These are phyloP conservation scores for Metschnikowia bowlesiae DNA, from an alignment of 805 yeast species.

Conservation along the genomic window DNA sequence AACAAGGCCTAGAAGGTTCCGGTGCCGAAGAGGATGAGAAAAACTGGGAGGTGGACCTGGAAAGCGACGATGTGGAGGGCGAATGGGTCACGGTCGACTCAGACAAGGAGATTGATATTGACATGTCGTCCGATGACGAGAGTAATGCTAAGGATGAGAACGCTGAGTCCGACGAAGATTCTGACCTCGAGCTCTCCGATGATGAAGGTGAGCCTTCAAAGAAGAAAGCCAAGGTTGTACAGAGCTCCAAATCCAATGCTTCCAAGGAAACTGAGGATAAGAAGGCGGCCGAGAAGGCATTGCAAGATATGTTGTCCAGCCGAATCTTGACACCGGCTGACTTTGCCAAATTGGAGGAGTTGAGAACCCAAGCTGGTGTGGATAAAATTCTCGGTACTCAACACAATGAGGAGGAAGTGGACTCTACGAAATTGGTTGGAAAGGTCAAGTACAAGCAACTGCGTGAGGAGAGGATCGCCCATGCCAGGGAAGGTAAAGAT, in stretches of 20 bases:
- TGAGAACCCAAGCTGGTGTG: slow-evolving; percentile 79
- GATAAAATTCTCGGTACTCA: slow-evolving; percentile 66
- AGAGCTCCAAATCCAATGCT: slow-evolving; percentile 20
- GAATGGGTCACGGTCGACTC: slow-evolving; percentile 90
- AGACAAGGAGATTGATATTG: slow-evolving; percentile 65
- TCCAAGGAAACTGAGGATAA: slow-evolving; percentile 6
- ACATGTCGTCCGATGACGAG: slow-evolving; percentile 46
- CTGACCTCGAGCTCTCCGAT: slow-evolving; percentile 22
- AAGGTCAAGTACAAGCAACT: slow-evolving; percentile 75
- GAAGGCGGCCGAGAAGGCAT: slow-evolving; percentile 25
- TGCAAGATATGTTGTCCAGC: slow-evolving; percentile 58
- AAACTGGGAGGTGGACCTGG: slow-evolving; percentile 60
- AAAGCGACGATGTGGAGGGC: slow-evolving; percentile 63
- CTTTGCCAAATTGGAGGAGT: slow-evolving; percentile 90
- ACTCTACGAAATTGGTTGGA: slow-evolving; percentile 72
- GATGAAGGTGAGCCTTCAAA: slow-evolving; percentile 34
- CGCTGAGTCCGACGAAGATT: slow-evolving; percentile 40
- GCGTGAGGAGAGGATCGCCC: slow-evolving; percentile 87
- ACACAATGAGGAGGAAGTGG: slow-evolving; percentile 80
- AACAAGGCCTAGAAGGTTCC: slow-evolving; percentile 52
- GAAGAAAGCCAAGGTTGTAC: slow-evolving; percentile 26
- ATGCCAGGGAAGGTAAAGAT: slow-evolving; percentile 85
- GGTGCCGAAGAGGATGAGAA: slow-evolving; percentile 46
- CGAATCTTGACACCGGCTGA: slow-evolving; percentile 95
- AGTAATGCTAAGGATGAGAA: slow-evolving; percentile 27